Base-by-base conservation (phyloP, 75 land plant genomes). In the Cryptomeria japonica region DNA sequence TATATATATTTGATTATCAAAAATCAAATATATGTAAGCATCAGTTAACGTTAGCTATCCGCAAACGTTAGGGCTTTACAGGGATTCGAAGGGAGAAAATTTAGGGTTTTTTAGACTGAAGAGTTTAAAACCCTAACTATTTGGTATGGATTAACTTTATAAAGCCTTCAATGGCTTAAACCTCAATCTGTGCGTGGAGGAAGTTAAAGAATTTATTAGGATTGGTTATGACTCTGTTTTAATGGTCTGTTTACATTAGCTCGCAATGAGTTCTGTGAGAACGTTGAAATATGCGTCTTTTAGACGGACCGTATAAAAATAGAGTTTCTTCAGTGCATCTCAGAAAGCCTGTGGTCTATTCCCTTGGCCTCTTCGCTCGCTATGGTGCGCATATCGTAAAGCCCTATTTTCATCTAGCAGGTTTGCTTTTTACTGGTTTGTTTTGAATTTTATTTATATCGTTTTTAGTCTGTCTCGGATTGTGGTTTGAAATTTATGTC, bases 261-360 rank as follows among this genome's bases (percentile, higher is more conserved):
- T 22, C 44, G 42, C 42, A 78, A 38, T 41, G 80, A 78, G 80
- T 78, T 77, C 39, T 2, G 5, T 38, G 25, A 78, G 80, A 19
- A 38, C 37, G 42, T 10, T 78, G 84, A 80, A 28, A 80, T 22
- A 10, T 80, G 84, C 22, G 84, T 42, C 41, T 25, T 32, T 25
- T 42, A 80, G 46, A 3, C 15, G 22, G 84, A 44, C 84, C 77
- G 3, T 8, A 73, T 25, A 32, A 15, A 12, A 80, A 80, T 7
- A 78, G 14, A 41, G n/a, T 42, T 42, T 42, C 12, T 41, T 18
- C 12, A 9, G 84, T 25, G 47, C 84, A 80, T 80, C 84, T 41
- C 84, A 80, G 84, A 80, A 80, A 80, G 84, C 84, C 28, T 15
- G 12, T 42, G 84, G 46, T 80, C 84, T 28, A 80, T 80, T 44